phyloP scores from a whole-genome alignment of 2,329 filamentous ascomycete genomes.

The Fragosphaeria purpurea region DNA sequence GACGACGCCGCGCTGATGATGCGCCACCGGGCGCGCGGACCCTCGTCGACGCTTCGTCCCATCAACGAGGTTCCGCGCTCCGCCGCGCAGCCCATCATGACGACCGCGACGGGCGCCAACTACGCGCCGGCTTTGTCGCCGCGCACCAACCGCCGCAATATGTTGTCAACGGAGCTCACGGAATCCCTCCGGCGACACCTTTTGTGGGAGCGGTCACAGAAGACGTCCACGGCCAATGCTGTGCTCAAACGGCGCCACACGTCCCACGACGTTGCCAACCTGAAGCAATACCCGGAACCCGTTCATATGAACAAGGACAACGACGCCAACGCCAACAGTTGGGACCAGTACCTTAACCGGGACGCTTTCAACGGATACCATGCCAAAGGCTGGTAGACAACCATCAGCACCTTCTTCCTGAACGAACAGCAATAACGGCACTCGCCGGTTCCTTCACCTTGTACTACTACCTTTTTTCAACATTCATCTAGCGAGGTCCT shows the following conservation, averaged over 20 bases:
- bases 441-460: neutral
- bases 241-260: conserved; percentile 85
- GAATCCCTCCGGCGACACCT: conserved; percentile 86
- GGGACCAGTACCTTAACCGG: conserved; percentile 77
- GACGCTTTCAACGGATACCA: conserved; percentile 75
- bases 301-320: conserved; percentile 48
- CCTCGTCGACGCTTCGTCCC: conserved; percentile 38
- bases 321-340: conserved; percentile 60
- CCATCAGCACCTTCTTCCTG: neutral
- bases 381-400: conserved; percentile 68
- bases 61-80: conserved; percentile 58
- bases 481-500: neutral
- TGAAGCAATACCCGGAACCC: conserved; percentile 69
- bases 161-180: conserved; percentile 90
- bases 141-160: conserved; percentile 83
- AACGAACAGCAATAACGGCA: too few relatives aligned
- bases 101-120: conserved; percentile 52
- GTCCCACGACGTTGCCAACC: conserved; percentile 79
- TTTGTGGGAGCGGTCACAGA: conserved; percentile 91
- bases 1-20: conserved; percentile 55
- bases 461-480: neutral
- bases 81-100: conserved; percentile 64
- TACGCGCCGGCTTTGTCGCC: conserved; percentile 77
- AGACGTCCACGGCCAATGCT: conserved; percentile 78
- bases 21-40: conserved; percentile 36